Base-by-base conservation (phyloP, 2,329 filamentous ascomycete genomes). In the Macrophomina tecta region DNA sequence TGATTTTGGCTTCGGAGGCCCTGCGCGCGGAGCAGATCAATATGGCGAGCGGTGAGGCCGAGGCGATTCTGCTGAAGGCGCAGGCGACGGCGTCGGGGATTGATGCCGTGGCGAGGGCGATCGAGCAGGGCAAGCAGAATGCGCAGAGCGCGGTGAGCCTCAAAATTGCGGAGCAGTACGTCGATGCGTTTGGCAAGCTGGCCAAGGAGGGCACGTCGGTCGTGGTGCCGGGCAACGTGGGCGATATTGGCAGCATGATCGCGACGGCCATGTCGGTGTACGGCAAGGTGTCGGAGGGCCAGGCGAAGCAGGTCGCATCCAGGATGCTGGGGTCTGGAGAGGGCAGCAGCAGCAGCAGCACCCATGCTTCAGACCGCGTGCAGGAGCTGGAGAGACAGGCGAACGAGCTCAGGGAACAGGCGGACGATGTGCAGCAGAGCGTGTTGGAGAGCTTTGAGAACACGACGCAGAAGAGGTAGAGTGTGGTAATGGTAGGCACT, bases 191-290 rank as follows among this genome's bases (percentile, higher is more conserved):
- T 75, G 90, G 87, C 72, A 92, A 94, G 76, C 84, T 99, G 72
- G 95, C 95, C 61, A 95, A 94, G 82, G 94, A 99, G 83, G 93
- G 95, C 73, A 99, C 95, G 3, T 92, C 93, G 4, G 91, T 99
- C 34, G 93, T 99, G 23, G 94, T 99, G 14, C 95, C 95, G 0
- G 95, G 95, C 11, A 98, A 99, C 75, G 93, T 99, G 45, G 95
- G 95, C 68, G 95, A 99, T 77, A 94, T 99, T 72, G 91, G 93
- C 65, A 89, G 92, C 72, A 97, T 99, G 94, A 98, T 99, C 78
- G 94, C 95, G 46, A 96, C 92, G 18, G 95, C 94, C 1, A 89
- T 99, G 84, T 91, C 93, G 65, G 94, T 99, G 18, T 99, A 97
- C 78, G 93, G 94, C 68, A 97, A 97, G 78, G 92, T 99, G 52